These are phyloP conservation scores for Populus tremula DNA, from an alignment of 345 rosid species.

Conservation along the genomic window DNA sequence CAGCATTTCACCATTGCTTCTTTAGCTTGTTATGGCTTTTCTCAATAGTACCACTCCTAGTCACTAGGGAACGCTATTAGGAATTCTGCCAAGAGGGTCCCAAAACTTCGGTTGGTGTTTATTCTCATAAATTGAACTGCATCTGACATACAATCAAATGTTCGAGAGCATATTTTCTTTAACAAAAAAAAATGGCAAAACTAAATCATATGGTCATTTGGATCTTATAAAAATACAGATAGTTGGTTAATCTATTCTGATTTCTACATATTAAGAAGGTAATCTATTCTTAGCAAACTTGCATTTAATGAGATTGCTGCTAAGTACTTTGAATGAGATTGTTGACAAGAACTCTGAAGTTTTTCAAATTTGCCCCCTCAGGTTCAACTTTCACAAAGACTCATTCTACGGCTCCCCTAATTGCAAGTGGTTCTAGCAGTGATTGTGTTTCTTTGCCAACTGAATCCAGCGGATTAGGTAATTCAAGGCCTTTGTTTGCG, in stretches of 20 bases:
- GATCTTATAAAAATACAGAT: neutral
- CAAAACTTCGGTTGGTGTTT: neutral
- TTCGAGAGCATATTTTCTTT: neutral
- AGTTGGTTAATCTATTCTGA: neutral
- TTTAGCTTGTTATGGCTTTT: neutral
- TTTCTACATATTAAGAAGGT: neutral
- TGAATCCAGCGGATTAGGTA: constrained; percentile 66
- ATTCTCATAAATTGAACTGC: neutral
- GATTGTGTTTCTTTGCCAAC: constrained; percentile 44
- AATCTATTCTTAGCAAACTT: neutral
- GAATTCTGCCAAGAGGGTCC: neutral
- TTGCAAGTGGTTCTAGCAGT: constrained; percentile 62
- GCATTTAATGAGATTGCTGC: neutral
- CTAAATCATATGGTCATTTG: neutral
- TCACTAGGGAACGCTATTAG: neutral
- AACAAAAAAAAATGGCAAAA: neutral
- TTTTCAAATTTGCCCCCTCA: constrained; percentile 33
- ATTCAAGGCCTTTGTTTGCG: constrained; percentile 66
- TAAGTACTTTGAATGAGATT: constrained; percentile 7
- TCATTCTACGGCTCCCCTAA: constrained; percentile 60
- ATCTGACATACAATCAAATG: neutral
- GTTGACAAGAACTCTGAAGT: neutral
- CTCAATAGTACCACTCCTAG: neutral
- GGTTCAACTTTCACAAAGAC: constrained; percentile 51
- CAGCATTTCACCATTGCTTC: neutral